These are phyloP conservation scores for Stropharia rugosoannulata DNA, from an alignment of 768 basidiomycete genomes.

Conservation along the genomic window DNA sequence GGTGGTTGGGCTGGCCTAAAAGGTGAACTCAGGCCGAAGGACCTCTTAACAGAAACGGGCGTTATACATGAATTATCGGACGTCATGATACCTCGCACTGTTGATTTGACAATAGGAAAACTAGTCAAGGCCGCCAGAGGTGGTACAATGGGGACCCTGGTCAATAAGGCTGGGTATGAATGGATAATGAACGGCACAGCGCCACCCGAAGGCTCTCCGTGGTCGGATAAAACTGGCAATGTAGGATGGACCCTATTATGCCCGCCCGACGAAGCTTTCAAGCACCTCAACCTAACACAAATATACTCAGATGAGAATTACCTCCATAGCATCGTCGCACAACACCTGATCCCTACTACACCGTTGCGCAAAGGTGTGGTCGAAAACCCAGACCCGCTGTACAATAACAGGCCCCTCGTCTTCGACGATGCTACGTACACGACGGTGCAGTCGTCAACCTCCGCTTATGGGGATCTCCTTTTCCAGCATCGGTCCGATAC, in stretches of 20 bases:
- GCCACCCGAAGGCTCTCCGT: conserved; percentile 69
- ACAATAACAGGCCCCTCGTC: conserved; percentile 71
- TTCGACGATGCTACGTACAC: conserved; percentile 74
- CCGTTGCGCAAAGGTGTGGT: conserved; percentile 21
- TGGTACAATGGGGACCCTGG: conserved; percentile 82
- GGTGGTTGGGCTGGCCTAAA: conserved; percentile 80
- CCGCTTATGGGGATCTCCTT: conserved; percentile 79
- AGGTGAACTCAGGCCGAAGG: conserved; percentile 51
- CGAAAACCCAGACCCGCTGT: conserved; percentile 35
- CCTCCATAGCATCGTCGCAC: conserved; percentile 63
- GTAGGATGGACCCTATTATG: conserved; percentile 87
- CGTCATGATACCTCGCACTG: conserved; percentile 82
- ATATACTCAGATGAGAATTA: conserved; percentile 56
- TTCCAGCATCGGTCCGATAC: conserved; percentile 56
- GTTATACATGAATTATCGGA: conserved; percentile 89
- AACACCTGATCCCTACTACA: conserved; percentile 69
- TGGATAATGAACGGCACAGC: conserved; percentile 89
- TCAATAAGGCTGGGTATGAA: conserved; percentile 82
- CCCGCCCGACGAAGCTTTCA: conserved; percentile 92
- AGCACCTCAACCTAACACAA: conserved; percentile 76
- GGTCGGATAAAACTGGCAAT: conserved; percentile 52
- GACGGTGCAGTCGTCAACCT: conserved; percentile 68
- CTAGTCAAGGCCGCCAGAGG: conserved; percentile 87
- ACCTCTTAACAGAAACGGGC: conserved; percentile 85
- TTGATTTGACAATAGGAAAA: conserved; percentile 87